Conservation (phyloP, 2,329 filamentous ascomycete genomes). For the Verticillium nubilum region DNA sequence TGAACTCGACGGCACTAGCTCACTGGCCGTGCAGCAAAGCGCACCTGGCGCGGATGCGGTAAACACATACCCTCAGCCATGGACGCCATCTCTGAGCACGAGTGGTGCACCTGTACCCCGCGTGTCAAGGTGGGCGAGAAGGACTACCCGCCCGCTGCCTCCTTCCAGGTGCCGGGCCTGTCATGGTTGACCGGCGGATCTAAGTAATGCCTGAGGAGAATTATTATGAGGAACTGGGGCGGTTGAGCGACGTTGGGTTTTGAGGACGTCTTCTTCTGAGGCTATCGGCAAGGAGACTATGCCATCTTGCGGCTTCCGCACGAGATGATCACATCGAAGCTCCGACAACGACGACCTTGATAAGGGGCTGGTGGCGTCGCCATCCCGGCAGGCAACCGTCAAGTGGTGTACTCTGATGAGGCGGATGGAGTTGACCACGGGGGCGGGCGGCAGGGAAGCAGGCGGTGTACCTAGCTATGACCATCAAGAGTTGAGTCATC, state of each 20-base stretch:
- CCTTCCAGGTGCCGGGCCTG: constrained; percentile 30
- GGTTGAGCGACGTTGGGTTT: not conserved
- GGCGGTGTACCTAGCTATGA: not conserved
- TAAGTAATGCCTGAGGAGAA: too few relatives aligned
- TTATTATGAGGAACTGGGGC: not conserved
- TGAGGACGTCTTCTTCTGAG: not conserved
- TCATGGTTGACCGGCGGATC: constrained; percentile 26
- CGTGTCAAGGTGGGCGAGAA: constrained; percentile 36
- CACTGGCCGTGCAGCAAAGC: constrained; percentile 30
- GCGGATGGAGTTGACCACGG: not conserved
- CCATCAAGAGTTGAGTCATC: not conserved
- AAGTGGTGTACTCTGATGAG: not conserved
- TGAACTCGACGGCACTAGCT: not conserved
- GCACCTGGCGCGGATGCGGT: constrained; percentile 45
- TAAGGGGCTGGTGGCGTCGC: not conserved
- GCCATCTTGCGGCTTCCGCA: not conserved
- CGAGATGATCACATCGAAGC: not conserved
- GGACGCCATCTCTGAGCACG: constrained; percentile 32
- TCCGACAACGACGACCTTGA: not conserved
- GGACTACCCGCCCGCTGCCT: constrained; percentile 38
- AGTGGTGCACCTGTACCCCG: constrained; percentile 44
- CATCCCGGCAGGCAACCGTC: not conserved
- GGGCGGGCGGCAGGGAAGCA: too few relatives aligned
- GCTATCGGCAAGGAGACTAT: not conserved
- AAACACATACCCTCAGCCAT: constrained; percentile 40